phyloP scores from a whole-genome alignment of 371 early-diverging fungal species.

The Mucor irregularis region DNA sequence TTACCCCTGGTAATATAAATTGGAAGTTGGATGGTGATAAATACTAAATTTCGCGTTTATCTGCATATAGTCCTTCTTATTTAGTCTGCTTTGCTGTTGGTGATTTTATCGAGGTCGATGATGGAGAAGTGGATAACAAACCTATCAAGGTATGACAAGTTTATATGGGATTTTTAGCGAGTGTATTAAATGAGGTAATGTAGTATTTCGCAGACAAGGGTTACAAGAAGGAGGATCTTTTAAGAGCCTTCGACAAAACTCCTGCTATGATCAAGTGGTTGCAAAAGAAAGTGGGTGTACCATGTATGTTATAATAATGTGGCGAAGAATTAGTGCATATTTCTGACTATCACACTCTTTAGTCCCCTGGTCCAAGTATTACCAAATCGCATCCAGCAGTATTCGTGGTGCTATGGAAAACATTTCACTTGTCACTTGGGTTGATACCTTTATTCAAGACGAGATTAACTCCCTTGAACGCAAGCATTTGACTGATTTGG shows the following conservation, averaged over 20 bases:
- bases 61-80: slow-evolving; percentile 44
- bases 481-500: slow-evolving; percentile 22
- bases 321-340: too few relatives aligned
- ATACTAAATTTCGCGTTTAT: too few relatives aligned
- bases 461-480: slow-evolving; percentile 30
- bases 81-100: slow-evolving; percentile 57
- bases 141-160: slow-evolving; percentile 39
- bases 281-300: slow-evolving; percentile 42
- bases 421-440: slow-evolving; percentile 53
- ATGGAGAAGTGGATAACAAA: slow-evolving; percentile 47
- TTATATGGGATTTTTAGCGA: neutral
- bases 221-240: slow-evolving; percentile 32
- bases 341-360: neutral
- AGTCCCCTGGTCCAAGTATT: slow-evolving; percentile 66
- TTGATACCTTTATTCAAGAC: slow-evolving; percentile 31
- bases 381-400: slow-evolving; percentile 43
- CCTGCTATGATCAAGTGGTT: slow-evolving; percentile 57
- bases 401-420: slow-evolving; percentile 64
- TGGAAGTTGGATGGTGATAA: neutral
- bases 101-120: slow-evolving; percentile 47
- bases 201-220: slow-evolving; percentile 52
- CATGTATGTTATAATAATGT: slow-evolving; percentile 22
- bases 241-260: slow-evolving; percentile 45
- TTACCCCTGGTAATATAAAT: slow-evolving; percentile 31
- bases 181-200: neutral